Evolutionary conservation across 257 asterid genomes (phyloP).

Genomic region (Orobanche coerulescens): DNA sequence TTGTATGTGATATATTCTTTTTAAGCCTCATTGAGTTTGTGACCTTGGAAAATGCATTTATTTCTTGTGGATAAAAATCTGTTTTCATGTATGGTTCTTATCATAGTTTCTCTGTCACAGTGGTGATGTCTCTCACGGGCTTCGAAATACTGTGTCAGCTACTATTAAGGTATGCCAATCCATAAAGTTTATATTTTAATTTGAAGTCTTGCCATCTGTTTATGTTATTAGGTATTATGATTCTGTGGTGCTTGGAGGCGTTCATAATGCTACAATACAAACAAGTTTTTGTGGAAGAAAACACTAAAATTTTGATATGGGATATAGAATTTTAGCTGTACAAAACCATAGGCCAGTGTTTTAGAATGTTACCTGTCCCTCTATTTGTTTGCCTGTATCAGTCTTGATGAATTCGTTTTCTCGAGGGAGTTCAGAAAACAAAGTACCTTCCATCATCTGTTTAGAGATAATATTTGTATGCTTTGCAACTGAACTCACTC

Average conservation of each 20-base stretch:
- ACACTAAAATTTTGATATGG: not conserved
- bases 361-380: slow-evolving; percentile 1
- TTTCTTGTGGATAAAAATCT: slow-evolving; percentile 8
- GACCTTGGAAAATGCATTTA: slow-evolving; percentile 10
- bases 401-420: not conserved
- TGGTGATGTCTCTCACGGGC: slow-evolving; percentile 83
- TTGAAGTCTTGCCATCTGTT: slow-evolving; percentile 1
- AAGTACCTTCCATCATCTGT: not conserved
- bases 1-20: not conserved
- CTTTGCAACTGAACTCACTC: not conserved
- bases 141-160: slow-evolving; percentile 74
- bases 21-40: not conserved
- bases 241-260: slow-evolving; percentile 10
- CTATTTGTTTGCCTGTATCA: not conserved
- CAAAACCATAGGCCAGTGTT: not conserved
- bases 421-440: not conserved
- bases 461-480: not conserved
- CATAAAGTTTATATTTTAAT: slow-evolving; percentile 6
- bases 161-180: slow-evolving; percentile 53
- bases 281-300: not conserved
- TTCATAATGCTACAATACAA: not conserved
- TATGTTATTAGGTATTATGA: not conserved
- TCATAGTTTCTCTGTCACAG: slow-evolving; percentile 36
- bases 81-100: slow-evolving; percentile 20
- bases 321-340: not conserved